A percentile compares a stretch with the other conserved stretches of the same genome.
Conservation (phyloP, 768 basidiomycete genomes). For the Lyophyllum shimeji region DNA sequence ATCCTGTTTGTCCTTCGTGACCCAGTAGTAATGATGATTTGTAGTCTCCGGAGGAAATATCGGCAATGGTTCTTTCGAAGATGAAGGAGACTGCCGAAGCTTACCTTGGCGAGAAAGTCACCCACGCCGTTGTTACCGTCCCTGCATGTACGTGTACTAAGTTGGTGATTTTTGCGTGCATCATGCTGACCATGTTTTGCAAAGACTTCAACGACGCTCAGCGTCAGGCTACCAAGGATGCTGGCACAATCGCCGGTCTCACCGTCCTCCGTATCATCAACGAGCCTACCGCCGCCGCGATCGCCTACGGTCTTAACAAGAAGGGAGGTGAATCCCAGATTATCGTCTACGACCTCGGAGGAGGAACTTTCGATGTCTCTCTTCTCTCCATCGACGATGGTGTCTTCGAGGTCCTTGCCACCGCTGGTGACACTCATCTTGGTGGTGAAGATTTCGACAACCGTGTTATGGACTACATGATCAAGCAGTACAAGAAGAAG, state of each 20-base stretch:
- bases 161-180: neutral
- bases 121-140: slow-evolving; percentile 97
- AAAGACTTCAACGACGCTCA: slow-evolving; percentile 98
- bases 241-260: slow-evolving; percentile 92
- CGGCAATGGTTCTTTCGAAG: slow-evolving; percentile 92
- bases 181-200: neutral
- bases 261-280: slow-evolving; percentile 97
- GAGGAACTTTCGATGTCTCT: slow-evolving; percentile 98
- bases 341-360: slow-evolving; percentile 97
- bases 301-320: slow-evolving; percentile 98
- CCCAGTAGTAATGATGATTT: neutral
- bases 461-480: slow-evolving; percentile 86
- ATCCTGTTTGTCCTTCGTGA: neutral
- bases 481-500: slow-evolving; percentile 91
- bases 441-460: slow-evolving; percentile 97
- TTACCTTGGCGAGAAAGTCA: slow-evolving; percentile 94
- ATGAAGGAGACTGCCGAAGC: slow-evolving; percentile 99
- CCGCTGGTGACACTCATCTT: slow-evolving; percentile 92
- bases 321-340: slow-evolving; percentile 92
- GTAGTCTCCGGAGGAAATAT: slow-evolving; percentile 93
- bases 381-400: slow-evolving; percentile 93
- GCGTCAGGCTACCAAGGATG: slow-evolving; percentile 98
- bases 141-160: slow-evolving; percentile 71
- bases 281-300: slow-evolving; percentile 95
- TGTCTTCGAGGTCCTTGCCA: slow-evolving; percentile 88